Evolutionary conservation across 202 grass and related monocot genomes (phyloP).

Genomic region (Panicum hallii): DNA sequence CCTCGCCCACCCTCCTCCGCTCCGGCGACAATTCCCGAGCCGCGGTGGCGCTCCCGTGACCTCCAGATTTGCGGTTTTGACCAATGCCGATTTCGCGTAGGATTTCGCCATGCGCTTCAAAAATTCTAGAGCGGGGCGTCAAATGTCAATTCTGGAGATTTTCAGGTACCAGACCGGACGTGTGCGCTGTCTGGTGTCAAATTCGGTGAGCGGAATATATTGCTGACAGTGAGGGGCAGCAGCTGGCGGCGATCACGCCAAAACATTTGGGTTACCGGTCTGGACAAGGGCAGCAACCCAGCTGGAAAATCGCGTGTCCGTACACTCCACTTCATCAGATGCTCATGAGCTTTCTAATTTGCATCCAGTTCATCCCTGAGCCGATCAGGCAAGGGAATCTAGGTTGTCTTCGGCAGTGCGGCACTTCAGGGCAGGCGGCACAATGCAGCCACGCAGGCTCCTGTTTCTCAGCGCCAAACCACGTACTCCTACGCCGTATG

Average conservation of each 20-base stretch:
- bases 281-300: constrained; percentile 4
- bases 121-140: constrained; percentile 24
- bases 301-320: constrained; percentile 19
- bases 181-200: not conserved
- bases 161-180: not conserved
- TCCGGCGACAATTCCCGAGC: not conserved
- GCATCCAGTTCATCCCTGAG: not conserved
- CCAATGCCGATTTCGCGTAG: not conserved
- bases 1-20: not conserved
- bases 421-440: not conserved
- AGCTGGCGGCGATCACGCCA: not conserved
- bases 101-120: not conserved
- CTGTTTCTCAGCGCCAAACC: constrained; percentile 41
- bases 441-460: not conserved
- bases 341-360: not conserved
- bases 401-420: constrained; percentile 30
- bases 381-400: constrained; percentile 34
- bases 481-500: constrained; percentile 14
- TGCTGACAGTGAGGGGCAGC: not conserved
- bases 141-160: not conserved
- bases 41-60: not conserved
- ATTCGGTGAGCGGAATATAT: constrained; percentile 22
- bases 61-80: not conserved
- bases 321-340: not conserved
- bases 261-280: not conserved